Base-by-base conservation (phyloP, 768 basidiomycete genomes). In the Panellus pusillus region DNA sequence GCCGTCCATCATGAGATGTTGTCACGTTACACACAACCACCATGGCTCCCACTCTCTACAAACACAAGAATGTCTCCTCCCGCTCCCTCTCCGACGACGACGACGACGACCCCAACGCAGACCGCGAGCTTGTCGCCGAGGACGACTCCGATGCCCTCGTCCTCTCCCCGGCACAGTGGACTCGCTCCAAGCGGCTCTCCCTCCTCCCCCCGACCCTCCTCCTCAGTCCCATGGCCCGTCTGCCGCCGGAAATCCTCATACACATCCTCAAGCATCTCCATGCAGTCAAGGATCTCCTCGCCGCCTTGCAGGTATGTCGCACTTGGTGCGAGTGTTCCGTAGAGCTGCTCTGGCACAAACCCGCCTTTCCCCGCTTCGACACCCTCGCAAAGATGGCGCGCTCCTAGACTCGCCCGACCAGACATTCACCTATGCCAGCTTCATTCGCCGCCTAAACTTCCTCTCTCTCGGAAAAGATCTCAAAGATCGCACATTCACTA, bases 271-370 rank as follows among this genome's bases (percentile, higher is more conserved):
- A 87, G 60, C 83, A 93, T 62, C 78, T 99, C 12, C 82, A 87
- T 61, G 78, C 82, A 0, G 74, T 86, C 28, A 77, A 79, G 54
- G 91, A 96, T 69, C 79, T 98, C 43, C 82, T 87, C 58, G 75
- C 78, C 59, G 79, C 83, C 37, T 78, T 95, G 55, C 83, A 87
- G 52, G 94, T 98, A 24, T 93, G 86, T 17, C 85, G 91, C 52
- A 79, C 84, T 24, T 99, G 96, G 94, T 98, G 93, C 77, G 89
- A 95, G 66, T 97, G 93, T 70, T 86, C 93, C 28, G 93, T 95
- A 39, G 92, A 98, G 69, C 80, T 98, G 18, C 78, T 98, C 19
- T 99, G 95, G 95, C 88, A 93, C 70, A 89, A 91, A 64, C 95
- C 95, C 17, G 76, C 77, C 48, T 84, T 98, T 66, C 74, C 83